Conservation (phyloP, 768 basidiomycete genomes). For the Leccinum longicurvipes region DNA sequence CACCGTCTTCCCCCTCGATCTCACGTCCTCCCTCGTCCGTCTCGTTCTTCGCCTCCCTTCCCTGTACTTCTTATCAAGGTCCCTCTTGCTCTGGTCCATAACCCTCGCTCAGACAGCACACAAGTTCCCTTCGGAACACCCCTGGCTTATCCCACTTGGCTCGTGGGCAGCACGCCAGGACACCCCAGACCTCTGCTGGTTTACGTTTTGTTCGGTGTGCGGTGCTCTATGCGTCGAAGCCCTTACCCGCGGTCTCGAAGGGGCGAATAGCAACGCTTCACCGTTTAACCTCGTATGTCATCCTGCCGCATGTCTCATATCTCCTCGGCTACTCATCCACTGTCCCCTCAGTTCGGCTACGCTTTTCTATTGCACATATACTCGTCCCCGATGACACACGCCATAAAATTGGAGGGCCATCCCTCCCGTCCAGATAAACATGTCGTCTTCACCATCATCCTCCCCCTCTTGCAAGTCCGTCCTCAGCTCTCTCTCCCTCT, state of each 20-base stretch:
- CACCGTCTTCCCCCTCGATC: slow-evolving; percentile 59
- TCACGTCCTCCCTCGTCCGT: slow-evolving; percentile 58
- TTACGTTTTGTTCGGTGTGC: slow-evolving; percentile 67
- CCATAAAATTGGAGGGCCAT: slow-evolving; percentile 35
- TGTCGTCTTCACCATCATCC: slow-evolving; percentile 64
- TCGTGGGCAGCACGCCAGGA: slow-evolving; percentile 47
- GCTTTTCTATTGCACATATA: slow-evolving; percentile 75
- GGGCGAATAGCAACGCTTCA: slow-evolving; percentile 50
- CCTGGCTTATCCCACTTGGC: slow-evolving; percentile 36
- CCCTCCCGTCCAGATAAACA: slow-evolving; percentile 72
- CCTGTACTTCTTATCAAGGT: slow-evolving; percentile 55
- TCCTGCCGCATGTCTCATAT: slow-evolving; percentile 1
- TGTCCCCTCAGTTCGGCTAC: slow-evolving; percentile 57
- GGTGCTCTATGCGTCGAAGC: slow-evolving; percentile 62
- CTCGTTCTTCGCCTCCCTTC: slow-evolving; percentile 60
- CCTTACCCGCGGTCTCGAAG: slow-evolving; percentile 66
- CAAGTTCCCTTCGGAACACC: slow-evolving; percentile 34
- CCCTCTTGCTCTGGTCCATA: slow-evolving; percentile 55
- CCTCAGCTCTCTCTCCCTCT: neutral
- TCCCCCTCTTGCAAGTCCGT: slow-evolving; percentile 70
- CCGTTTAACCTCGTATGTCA: slow-evolving; percentile 69
- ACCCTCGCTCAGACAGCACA: slow-evolving; percentile 57
- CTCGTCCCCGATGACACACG: slow-evolving; percentile 60
- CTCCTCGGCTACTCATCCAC: neutral
- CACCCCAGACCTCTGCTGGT: slow-evolving; percentile 70